phyloP scores from a whole-genome alignment of 73 alveolate species.

The Symbiodinium natans region DNA sequence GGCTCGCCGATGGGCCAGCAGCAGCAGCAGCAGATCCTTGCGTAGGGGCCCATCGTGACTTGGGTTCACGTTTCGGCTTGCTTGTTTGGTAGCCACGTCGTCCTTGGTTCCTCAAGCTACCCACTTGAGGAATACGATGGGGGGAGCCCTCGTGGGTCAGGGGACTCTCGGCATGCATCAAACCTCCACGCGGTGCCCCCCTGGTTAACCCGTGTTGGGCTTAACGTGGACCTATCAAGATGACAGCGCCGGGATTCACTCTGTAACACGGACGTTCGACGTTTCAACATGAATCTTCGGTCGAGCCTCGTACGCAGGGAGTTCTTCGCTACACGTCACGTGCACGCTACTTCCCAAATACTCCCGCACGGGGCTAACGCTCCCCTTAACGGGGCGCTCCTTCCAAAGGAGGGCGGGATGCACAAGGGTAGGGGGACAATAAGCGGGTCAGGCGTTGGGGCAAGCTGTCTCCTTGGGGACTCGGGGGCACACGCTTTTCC shows the following conservation, averaged over 20 bases:
- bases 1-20: background rate
- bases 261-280: background rate
- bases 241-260: no score
- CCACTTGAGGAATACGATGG: background rate
- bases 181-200: constrained; percentile 29
- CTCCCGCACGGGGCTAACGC: background rate
- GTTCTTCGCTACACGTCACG: background rate
- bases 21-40: background rate
- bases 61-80: background rate
- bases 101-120: background rate
- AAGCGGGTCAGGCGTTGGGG: background rate
- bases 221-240: no score
- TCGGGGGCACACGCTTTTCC: background rate
- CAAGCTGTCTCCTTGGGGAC: background rate
- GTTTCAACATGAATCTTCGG: background rate
- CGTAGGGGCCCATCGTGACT: no score
- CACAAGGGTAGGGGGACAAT: background rate
- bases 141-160: background rate
- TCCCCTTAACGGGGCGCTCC: background rate
- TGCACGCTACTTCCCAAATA: background rate
- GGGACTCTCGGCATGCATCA: background rate
- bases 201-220: background rate
- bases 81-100: background rate
- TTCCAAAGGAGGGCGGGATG: constrained; percentile 2
- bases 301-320: background rate